Percentiles rank a stretch among this genome's conserved stretches.
Evolutionary conservation across 2,329 filamentous ascomycete species (phyloP).

Genomic region (Davidsoniella eucalypti): DNA sequence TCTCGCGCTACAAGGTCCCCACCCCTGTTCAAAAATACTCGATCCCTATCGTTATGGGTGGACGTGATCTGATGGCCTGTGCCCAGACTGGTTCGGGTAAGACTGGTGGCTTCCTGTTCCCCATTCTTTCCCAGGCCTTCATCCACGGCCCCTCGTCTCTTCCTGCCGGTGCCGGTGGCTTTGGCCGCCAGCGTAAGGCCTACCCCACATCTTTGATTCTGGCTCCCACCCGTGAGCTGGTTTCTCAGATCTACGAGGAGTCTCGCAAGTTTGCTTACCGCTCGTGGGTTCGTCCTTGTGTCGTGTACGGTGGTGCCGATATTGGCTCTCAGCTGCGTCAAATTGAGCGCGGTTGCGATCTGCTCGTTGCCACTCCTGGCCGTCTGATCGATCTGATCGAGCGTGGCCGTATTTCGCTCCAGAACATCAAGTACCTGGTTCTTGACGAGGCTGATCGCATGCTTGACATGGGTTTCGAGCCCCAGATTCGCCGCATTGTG

Average conservation of each 20-base stretch:
- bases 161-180: constrained; percentile 52
- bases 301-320: constrained; percentile 97
- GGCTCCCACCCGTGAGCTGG: constrained; percentile 92
- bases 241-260: constrained; percentile 97
- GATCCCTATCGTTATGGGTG: constrained; percentile 95
- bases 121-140: constrained; percentile 95
- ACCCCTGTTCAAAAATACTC: constrained; percentile 99
- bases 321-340: constrained; percentile 96
- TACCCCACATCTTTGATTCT: constrained; percentile 93
- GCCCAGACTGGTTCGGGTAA: constrained; percentile 99
- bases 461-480: constrained; percentile 99
- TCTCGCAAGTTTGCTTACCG: constrained; percentile 96
- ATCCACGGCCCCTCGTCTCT: constrained; percentile 63
- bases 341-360: constrained; percentile 92
- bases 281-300: constrained; percentile 95
- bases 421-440: constrained; percentile 98
- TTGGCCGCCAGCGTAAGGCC: constrained; percentile 90
- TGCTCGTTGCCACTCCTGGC: constrained; percentile 91
- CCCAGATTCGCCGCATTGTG: constrained; percentile 95
- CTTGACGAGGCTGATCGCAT: constrained; percentile 99
- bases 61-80: constrained; percentile 97
- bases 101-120: constrained; percentile 98
- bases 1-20: constrained; percentile 86
- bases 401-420: constrained; percentile 90
- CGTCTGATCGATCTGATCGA: constrained; percentile 96